phyloP scores from a whole-genome alignment of 768 basidiomycete genomes.

The Auricularia auricula-judae region DNA sequence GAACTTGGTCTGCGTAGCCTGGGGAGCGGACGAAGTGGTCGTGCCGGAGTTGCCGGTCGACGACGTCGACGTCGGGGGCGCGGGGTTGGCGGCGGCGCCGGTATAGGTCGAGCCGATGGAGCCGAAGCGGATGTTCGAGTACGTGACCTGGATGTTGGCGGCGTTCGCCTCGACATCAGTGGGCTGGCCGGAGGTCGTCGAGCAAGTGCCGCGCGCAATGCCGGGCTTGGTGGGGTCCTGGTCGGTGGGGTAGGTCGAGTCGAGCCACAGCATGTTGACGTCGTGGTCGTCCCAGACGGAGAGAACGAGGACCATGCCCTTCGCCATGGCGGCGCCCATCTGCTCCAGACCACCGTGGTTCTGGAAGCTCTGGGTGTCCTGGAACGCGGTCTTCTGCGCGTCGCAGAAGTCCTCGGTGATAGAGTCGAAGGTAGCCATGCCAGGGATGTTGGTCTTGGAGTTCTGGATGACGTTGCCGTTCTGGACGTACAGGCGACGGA shows the following conservation, averaged over 20 bases:
- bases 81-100: neutral
- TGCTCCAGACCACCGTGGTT: constrained; percentile 29
- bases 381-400: constrained; percentile 31
- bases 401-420: constrained; percentile 39
- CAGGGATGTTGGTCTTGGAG: constrained; percentile 35
- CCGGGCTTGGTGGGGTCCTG: constrained; percentile 26
- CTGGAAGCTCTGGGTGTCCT: constrained; percentile 32
- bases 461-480: constrained; percentile 41
- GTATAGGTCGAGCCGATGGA: constrained; percentile 3
- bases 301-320: constrained; percentile 39
- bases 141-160: constrained; percentile 34
- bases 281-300: constrained; percentile 45
- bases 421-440: constrained; percentile 30
- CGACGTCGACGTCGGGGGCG: constrained; percentile 6
- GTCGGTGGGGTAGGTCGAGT: constrained; percentile 34
- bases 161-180: constrained; percentile 28
- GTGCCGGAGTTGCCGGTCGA: neutral
- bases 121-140: constrained; percentile 40
- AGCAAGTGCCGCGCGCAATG: constrained; percentile 38
- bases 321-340: constrained; percentile 24
- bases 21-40: neutral
- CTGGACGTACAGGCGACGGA: constrained; percentile 46
- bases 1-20: constrained; percentile 10
- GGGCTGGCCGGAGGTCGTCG: constrained; percentile 36
- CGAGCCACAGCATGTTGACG: constrained; percentile 48